These are phyloP conservation scores for Kurtzmaniella fragi DNA, from an alignment of 805 yeast genomes.

Conservation along the genomic window DNA sequence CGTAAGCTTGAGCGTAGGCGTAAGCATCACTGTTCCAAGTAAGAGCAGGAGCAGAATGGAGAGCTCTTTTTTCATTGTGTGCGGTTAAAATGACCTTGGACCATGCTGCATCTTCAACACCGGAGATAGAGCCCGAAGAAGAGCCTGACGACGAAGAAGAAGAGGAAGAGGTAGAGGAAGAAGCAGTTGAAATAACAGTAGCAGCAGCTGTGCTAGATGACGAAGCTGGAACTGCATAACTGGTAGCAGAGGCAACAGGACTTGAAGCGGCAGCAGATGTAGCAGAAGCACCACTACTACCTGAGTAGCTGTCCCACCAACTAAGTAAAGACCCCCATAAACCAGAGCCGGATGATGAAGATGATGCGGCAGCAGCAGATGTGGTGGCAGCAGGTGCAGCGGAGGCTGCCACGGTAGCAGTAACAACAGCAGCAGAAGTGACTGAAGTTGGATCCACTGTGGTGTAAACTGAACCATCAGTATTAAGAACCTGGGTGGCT, in stretches of 20 bases:
- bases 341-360: conserved; percentile 1
- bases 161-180: conserved; percentile 3
- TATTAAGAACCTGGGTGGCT: conserved; percentile 9
- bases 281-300: background rate
- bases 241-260: conserved; percentile 4
- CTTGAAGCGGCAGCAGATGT: conserved; percentile 5
- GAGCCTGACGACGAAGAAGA: conserved; percentile 13
- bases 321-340: background rate
- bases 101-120: conserved; percentile 17
- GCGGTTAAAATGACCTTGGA: conserved; percentile 26
- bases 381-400: conserved; percentile 7
- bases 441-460: background rate
- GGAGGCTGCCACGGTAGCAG: conserved; percentile 7
- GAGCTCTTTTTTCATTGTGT: conserved; percentile 28
- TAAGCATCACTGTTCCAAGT: conserved; percentile 29
- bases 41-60: conserved; percentile 23
- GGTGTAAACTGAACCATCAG: conserved; percentile 8
- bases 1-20: conserved; percentile 28
- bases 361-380: conserved; percentile 3
- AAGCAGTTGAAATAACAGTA: background rate
- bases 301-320: background rate
- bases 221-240: conserved; percentile 5
- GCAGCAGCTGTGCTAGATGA: conserved; percentile 2
- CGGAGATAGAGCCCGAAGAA: background rate
- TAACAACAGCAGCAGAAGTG: conserved; percentile 4